Evolutionary conservation across 2,329 filamentous ascomycete species (phyloP).

Genomic region (Ophiocordyceps camponoti-rufipedis): DNA sequence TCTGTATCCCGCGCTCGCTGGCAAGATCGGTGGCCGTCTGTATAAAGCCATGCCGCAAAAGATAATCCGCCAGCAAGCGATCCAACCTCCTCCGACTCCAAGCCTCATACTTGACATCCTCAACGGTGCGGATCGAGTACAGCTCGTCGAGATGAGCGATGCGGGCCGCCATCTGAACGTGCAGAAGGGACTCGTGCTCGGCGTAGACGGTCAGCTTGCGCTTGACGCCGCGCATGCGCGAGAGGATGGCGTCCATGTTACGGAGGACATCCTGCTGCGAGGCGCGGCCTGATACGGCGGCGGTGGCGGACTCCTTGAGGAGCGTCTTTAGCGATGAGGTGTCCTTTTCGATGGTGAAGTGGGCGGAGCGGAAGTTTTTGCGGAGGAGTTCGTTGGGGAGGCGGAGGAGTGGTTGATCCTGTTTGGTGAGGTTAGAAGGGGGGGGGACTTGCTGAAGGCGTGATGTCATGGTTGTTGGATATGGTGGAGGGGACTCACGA

Average conservation of each 20-base stretch:
- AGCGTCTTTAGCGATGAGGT: conserved; percentile 41
- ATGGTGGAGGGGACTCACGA: conserved; percentile 24
- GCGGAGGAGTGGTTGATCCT: conserved; percentile 90
- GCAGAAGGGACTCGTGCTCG: conserved; percentile 61
- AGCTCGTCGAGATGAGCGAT: conserved; percentile 68
- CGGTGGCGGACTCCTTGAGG: conserved; percentile 45
- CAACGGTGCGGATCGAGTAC: conserved; percentile 60
- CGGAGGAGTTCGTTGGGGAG: conserved; percentile 83
- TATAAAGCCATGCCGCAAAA: conserved; percentile 67
- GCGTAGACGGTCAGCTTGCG: conserved; percentile 65
- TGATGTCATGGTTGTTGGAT: too few relatives aligned
- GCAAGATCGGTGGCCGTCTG: conserved; percentile 62
- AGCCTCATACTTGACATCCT: conserved; percentile 82
- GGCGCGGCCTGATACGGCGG: conserved; percentile 43
- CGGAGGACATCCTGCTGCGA: conserved; percentile 55
- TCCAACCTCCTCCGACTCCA: conserved; percentile 76
- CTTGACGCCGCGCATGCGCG: conserved; percentile 70
- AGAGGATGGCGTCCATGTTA: conserved; percentile 69
- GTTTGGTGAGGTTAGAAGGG: neutral
- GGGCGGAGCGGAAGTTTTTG: conserved; percentile 81
- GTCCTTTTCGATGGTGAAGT: conserved; percentile 58
- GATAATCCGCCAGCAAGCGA: conserved; percentile 77
- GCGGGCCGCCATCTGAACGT: conserved; percentile 57
- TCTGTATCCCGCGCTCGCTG: conserved; percentile 53
- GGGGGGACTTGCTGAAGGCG: too few relatives aligned